Conservation (phyloP, 2,329 filamentous ascomycete species). For the Cyclaneusma minus region DNA sequence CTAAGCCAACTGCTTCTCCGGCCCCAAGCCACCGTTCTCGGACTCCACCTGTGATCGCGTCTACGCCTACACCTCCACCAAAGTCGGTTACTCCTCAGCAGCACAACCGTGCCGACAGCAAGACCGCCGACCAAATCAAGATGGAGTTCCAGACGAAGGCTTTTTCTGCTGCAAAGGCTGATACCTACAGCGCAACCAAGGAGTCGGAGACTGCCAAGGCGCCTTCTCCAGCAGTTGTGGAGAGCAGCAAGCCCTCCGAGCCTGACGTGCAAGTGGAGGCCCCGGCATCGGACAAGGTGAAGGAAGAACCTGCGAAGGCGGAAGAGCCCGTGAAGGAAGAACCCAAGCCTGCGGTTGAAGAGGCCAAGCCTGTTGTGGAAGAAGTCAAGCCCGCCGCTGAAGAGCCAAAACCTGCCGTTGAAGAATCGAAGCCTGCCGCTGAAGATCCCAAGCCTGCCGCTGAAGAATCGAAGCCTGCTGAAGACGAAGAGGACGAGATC, state of each 20-base stretch:
- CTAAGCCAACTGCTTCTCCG: conserved; percentile 48
- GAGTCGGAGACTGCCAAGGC: conserved; percentile 13
- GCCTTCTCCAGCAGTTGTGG: no score
- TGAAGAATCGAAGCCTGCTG: conserved; percentile 18
- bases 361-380: conserved; percentile 17
- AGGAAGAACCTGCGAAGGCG: conserved; percentile 14
- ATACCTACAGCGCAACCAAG: conserved; percentile 19
- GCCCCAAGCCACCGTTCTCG: conserved; percentile 37
- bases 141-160: conserved; percentile 54
- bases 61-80: conserved; percentile 66
- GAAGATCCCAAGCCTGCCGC: conserved; percentile 12
- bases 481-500: conserved; percentile 36
- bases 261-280: conserved; percentile 17
- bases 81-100: conserved; percentile 49
- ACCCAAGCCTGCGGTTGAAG: conserved; percentile 15
- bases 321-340: conserved; percentile 7
- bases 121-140: conserved; percentile 68
- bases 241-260: no score
- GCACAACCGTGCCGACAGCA: conserved; percentile 62
- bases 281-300: conserved; percentile 18
- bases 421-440: conserved; percentile 15
- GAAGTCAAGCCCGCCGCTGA: conserved; percentile 20
- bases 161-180: conserved; percentile 16
- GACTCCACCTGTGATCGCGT: conserved; percentile 49
- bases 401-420: conserved; percentile 17